Evolutionary conservation across 139 green algal species (phyloP).

Genomic region (Mesotaenium endlicherianum): DNA sequence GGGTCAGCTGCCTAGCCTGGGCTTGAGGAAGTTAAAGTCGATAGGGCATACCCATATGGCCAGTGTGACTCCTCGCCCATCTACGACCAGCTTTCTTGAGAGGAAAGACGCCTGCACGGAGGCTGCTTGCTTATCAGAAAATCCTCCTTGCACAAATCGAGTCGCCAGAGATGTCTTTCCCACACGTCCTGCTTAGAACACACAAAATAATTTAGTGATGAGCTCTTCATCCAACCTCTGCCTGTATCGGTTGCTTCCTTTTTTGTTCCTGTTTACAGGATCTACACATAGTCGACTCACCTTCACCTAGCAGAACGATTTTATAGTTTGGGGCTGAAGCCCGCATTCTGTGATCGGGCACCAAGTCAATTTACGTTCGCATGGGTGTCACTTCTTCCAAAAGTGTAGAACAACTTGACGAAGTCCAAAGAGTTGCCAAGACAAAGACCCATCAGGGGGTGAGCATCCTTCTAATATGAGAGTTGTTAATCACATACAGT

Average conservation of each 20-base stretch:
- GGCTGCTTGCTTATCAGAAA: conserved; percentile 33
- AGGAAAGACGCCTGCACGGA: conserved; percentile 46
- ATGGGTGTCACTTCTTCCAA: no score
- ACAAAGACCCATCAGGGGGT: no score
- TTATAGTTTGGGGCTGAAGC: no score
- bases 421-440: no score
- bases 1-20: neutral
- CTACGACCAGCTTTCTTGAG: conserved; percentile 27
- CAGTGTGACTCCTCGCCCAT: neutral
- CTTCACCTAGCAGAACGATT: no score
- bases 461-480: no score
- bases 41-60: conserved; percentile 35
- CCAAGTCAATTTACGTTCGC: no score
- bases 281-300: no score
- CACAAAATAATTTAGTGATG: neutral
- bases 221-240: neutral
- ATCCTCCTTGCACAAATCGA: conserved; percentile 30
- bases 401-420: no score
- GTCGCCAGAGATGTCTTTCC: conserved; percentile 50
- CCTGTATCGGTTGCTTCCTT: neutral
- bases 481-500: no score
- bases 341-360: no score
- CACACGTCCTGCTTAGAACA: conserved; percentile 36
- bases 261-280: neutral
- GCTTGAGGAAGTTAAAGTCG: neutral